Conservation (phyloP, 164 flowering plant species). For the Stephania japonica region DNA sequence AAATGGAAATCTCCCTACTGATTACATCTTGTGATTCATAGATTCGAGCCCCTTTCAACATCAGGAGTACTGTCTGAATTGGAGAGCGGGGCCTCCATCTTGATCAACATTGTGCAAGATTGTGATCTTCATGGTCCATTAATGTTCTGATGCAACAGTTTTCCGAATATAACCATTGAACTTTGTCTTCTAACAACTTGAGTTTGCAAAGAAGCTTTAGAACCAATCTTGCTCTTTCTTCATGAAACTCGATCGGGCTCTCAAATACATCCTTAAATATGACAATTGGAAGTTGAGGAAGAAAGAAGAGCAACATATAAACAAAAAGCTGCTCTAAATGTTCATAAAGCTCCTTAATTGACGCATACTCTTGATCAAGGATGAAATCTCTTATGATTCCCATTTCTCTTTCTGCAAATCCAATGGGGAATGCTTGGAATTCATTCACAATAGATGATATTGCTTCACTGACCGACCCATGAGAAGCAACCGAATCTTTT, state of each 20-base stretch:
- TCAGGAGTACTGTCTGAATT: background rate
- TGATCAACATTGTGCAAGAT: background rate
- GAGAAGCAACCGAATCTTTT: background rate
- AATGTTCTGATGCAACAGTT: background rate
- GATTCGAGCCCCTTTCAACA: background rate
- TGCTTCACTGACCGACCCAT: background rate
- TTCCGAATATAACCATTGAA: background rate
- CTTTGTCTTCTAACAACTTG: background rate
- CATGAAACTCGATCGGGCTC: background rate
- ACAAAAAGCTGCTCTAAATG: background rate
- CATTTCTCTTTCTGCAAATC: background rate
- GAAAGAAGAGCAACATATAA: background rate
- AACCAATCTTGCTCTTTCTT: background rate
- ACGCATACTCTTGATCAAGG: background rate
- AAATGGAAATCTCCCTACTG: too few species aligned
- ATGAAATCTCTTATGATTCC: background rate
- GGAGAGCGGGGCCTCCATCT: background rate
- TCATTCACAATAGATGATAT: background rate
- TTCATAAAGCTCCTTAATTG: background rate
- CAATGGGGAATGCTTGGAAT: too few species aligned
- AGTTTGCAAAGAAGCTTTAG: background rate
- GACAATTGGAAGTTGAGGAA: background rate
- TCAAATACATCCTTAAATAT: background rate
- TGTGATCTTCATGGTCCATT: background rate
- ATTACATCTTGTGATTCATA: too few species aligned